phyloP scores from a whole-genome alignment of 257 asterid genomes.

The Jasminum sambac region DNA sequence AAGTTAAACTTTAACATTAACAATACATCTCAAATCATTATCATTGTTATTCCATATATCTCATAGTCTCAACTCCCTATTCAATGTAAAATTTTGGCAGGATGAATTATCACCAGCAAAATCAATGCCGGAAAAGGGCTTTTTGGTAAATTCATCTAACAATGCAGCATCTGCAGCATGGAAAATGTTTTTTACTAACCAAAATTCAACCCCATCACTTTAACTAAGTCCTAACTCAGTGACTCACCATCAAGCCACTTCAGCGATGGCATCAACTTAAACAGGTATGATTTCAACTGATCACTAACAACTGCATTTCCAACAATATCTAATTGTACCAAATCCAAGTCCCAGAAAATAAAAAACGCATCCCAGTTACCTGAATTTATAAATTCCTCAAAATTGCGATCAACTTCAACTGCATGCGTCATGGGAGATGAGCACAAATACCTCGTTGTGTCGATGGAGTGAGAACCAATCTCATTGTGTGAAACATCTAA shows the following conservation, averaged over 20 bases:
- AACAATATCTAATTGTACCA: constrained; percentile 65
- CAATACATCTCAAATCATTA: no score
- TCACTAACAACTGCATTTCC: constrained; percentile 61
- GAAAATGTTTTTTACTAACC: neutral
- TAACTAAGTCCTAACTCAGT: constrained; percentile 25
- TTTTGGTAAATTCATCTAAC: neutral
- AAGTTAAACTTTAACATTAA: no score
- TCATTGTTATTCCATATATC: no score
- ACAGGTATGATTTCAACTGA: constrained; percentile 45
- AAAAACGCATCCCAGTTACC: constrained; percentile 64
- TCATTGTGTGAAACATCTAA: constrained; percentile 72
- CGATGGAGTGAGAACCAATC: constrained; percentile 79
- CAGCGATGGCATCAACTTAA: constrained; percentile 58
- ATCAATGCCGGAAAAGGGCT: neutral
- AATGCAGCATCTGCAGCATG: neutral
- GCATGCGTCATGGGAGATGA: constrained; percentile 70
- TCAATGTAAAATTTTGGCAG: no score
- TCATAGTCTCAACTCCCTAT: no score
- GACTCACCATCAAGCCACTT: constrained; percentile 77
- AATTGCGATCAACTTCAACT: constrained; percentile 49
- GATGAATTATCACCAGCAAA: neutral
- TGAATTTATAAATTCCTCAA: constrained; percentile 29
- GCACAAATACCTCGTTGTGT: constrained; percentile 76
- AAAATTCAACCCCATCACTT: neutral
- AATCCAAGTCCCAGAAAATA: constrained; percentile 59